Evolutionary conservation across 495 filamentous ascomycete genomes (phyloP), one percentile per base, ranked within the genome.

Genomic region (Entonaema liquescens): DNA sequence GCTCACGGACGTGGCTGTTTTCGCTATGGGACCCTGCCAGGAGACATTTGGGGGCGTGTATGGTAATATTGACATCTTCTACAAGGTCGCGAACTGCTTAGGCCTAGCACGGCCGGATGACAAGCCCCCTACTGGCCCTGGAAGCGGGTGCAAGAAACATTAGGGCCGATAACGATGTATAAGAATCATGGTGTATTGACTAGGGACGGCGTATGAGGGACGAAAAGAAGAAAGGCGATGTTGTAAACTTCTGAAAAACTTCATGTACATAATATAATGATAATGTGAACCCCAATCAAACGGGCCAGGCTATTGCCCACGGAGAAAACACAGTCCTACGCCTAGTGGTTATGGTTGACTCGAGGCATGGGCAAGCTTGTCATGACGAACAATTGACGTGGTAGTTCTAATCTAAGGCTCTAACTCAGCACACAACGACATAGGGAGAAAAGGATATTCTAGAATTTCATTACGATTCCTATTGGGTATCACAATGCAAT

Each of bases 1-100:
- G 38, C 79, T 93, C 60, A 93, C 91, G 0, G 91, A 93, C 74
- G 91, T 93, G 49, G 89, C 91, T 0, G 89, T 93, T 11, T 93
- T 87, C 69, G 89, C 91, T 0, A 81, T 83, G 79, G 91, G 91
- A 0, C 91, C 91, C 3, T 93, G 91, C 74, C 88, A 91, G 77
- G 89, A 91, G 68, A 70, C 82, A 11, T 93, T 93, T 78, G 86
- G 86, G 2, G 91, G 91, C 57, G 86, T 88, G 2, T 91, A 89
- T 71, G 87, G 80, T 72, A 90, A 87, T 63, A 86, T 90, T 44
- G 91, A 93, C 60, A 81, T 93, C 29, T 93, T 93, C 74, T 93
- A 88, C 79, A 83, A 86, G 72, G 90, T 93, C 69, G 89, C 91
- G 1, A 82, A 82, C 44, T 93, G 91, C 72, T 76, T 93, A 53